phyloP scores from a whole-genome alignment of 176 grass and related monocot genomes.

The Typha latifolia region DNA sequence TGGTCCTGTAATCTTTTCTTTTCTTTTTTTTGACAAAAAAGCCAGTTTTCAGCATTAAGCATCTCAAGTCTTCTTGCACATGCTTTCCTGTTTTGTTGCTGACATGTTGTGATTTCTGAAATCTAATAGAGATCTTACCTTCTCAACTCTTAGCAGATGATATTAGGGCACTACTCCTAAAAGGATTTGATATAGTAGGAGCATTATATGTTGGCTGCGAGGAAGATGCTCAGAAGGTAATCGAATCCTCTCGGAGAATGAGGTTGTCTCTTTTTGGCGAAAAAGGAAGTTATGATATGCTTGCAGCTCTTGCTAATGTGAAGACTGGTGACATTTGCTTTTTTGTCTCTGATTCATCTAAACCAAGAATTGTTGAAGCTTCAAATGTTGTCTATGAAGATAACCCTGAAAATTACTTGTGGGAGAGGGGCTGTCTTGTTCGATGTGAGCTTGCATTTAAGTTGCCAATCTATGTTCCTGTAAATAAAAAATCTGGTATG shows the following conservation, averaged over 20 bases:
- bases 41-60: background rate
- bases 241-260: constrained; percentile 41
- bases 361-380: constrained; percentile 22
- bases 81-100: background rate
- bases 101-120: background rate
- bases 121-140: background rate
- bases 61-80: background rate
- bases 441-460: constrained; percentile 54
- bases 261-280: constrained; percentile 40
- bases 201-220: constrained; percentile 36
- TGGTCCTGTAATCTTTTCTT: background rate
- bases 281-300: constrained; percentile 40
- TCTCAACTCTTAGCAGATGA: constrained; percentile 45
- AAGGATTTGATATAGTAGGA: constrained; percentile 81
- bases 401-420: constrained; percentile 47
- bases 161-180: constrained; percentile 47
- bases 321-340: constrained; percentile 40
- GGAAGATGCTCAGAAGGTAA: constrained; percentile 24
- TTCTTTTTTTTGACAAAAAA: background rate
- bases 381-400: constrained; percentile 58
- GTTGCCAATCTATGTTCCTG: constrained; percentile 55
- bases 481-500: constrained; percentile 41
- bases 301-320: constrained; percentile 33
- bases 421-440: constrained; percentile 78
- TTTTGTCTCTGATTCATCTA: constrained; percentile 28